phyloP scores from a whole-genome alignment of 176 grass and related monocot genomes.

The Thinopyrum elongatum region DNA sequence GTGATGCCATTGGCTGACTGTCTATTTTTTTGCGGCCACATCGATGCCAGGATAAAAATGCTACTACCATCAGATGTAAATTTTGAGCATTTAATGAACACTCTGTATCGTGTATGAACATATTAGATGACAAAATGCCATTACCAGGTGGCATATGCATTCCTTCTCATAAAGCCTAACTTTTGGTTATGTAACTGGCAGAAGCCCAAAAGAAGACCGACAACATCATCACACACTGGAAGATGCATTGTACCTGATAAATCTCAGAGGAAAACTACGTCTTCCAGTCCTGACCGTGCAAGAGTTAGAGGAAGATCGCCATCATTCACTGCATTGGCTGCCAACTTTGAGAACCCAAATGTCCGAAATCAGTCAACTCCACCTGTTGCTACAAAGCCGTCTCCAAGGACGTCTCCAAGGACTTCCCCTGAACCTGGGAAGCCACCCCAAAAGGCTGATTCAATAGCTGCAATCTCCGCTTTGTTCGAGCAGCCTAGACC shows the following conservation, averaged over 20 bases:
- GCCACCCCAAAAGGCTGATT: slow-evolving; percentile 37
- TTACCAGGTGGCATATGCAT: neutral
- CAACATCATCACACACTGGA: slow-evolving; percentile 62
- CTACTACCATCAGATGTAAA: too few relatives aligned
- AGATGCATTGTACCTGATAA: slow-evolving; percentile 76
- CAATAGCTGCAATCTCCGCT: slow-evolving; percentile 61
- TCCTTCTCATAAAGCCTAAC: slow-evolving; percentile 20
- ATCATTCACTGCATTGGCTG: slow-evolving; percentile 87
- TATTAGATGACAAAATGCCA: neutral
- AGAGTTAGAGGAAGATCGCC: slow-evolving; percentile 89
- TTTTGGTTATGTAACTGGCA: slow-evolving; percentile 23
- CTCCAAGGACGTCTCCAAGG: slow-evolving; percentile 49
- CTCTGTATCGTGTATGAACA: too few relatives aligned
- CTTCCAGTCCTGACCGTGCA: slow-evolving; percentile 87
- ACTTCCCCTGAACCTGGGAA: slow-evolving; percentile 60
- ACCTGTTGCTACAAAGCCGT: slow-evolving; percentile 57
- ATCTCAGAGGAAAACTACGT: slow-evolving; percentile 89
- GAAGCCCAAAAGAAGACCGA: slow-evolving; percentile 80
- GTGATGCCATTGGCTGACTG: too few relatives aligned
- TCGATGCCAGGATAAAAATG: too few relatives aligned
- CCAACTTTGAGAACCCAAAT: slow-evolving; percentile 89
- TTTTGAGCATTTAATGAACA: too few relatives aligned
- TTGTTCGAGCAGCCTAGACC: slow-evolving; percentile 80
- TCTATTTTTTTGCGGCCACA: too few relatives aligned
- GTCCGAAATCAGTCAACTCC: slow-evolving; percentile 86